These are phyloP conservation scores for Colletotrichum limetticola DNA, from an alignment of 2,329 filamentous ascomycete species.

Conservation along the genomic window DNA sequence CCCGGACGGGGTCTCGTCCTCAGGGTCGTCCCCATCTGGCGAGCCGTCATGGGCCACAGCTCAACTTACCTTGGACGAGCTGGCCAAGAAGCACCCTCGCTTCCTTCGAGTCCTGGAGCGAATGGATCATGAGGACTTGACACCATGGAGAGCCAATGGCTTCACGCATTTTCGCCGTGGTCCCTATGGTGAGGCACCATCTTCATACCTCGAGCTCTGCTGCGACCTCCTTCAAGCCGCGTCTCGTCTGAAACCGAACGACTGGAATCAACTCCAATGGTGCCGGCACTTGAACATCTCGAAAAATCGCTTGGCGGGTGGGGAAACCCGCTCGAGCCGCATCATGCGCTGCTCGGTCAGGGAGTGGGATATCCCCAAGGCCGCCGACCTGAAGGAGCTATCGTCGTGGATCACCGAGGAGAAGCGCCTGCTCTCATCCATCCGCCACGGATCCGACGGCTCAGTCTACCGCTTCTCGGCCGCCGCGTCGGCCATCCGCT, in stretches of 20 bases:
- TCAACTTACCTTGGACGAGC: too few species aligned
- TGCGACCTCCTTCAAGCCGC: background rate
- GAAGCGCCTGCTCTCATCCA: background rate
- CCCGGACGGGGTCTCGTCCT: too few species aligned
- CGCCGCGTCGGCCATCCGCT: background rate
- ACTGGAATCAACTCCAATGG: background rate
- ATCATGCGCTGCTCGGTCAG: too few species aligned
- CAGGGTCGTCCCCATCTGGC: too few species aligned
- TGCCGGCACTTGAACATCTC: background rate
- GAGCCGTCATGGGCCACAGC: too few species aligned
- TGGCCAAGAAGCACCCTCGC: background rate
- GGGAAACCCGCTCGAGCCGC: too few species aligned
- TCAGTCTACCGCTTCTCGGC: slow-evolving; percentile 6
- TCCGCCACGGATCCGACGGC: too few species aligned
- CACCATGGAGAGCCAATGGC: too few species aligned
- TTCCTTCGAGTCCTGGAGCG: background rate
- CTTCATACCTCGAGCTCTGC: background rate
- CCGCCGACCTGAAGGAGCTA: background rate
- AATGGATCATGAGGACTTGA: too few species aligned
- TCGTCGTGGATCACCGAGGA: background rate
- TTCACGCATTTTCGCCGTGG: too few species aligned
- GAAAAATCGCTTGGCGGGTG: too few species aligned
- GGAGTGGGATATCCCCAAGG: background rate
- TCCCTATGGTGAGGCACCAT: background rate
- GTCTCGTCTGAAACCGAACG: background rate